phyloP scores from a whole-genome alignment of 2,329 filamentous ascomycete genomes.

The Mollisiaceae sp. region DNA sequence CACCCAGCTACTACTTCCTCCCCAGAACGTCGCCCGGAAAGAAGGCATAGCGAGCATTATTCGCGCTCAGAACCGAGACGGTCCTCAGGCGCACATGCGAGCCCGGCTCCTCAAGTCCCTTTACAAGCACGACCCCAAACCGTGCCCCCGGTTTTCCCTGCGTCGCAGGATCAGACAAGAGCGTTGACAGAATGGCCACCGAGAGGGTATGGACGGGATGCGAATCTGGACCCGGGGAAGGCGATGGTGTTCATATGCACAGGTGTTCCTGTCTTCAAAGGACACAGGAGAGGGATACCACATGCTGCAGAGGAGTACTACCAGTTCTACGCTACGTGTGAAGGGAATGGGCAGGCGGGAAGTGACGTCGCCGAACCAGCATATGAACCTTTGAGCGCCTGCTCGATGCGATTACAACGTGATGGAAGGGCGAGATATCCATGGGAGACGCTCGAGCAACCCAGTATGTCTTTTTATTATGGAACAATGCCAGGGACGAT shows the following conservation, averaged over 20 bases:
- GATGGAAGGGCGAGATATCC: constrained; percentile 45
- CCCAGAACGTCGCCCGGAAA: constrained; percentile 50
- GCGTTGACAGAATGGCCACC: constrained; percentile 64
- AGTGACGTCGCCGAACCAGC: constrained; percentile 32
- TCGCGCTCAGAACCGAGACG: constrained; percentile 16
- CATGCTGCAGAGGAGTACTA: constrained; percentile 60
- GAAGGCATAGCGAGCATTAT: constrained; percentile 34
- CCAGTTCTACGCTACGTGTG: constrained; percentile 58
- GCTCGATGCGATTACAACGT: constrained; percentile 28
- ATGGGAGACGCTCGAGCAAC: constrained; percentile 77
- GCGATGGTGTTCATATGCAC: constrained; percentile 63
- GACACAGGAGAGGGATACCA: constrained; percentile 58
- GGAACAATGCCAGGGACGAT: constrained; percentile 71
- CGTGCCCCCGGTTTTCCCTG: not conserved
- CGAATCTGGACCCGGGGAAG: constrained; percentile 57
- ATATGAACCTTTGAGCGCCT: constrained; percentile 32
- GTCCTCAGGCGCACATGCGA: constrained; percentile 14
- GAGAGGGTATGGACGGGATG: constrained; percentile 51
- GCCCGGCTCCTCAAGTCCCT: constrained; percentile 11
- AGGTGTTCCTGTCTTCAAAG: constrained; percentile 62
- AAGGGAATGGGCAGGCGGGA: constrained; percentile 47
- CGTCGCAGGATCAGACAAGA: not conserved
- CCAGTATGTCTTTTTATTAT: constrained; percentile 71
- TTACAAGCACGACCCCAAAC: not conserved
- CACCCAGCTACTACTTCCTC: constrained; percentile 48